These are phyloP conservation scores for Scheffersomyces segobiensis DNA, from an alignment of 1,139 yeast genomes.

Conservation along the genomic window DNA sequence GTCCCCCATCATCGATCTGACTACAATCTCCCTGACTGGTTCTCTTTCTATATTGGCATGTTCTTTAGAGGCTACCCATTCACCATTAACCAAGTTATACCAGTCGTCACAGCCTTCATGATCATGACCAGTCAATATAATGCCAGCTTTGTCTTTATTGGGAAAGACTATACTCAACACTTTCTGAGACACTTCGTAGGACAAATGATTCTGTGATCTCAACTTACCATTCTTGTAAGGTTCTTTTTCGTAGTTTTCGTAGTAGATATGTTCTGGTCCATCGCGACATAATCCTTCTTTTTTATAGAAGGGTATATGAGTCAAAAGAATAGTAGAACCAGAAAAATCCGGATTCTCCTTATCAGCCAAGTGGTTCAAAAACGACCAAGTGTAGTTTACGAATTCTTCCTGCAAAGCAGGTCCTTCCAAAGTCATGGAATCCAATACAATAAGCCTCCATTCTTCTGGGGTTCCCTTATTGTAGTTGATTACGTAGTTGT, in stretches of 20 bases:
- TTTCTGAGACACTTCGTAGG: conserved; percentile 61
- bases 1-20: conserved; percentile 95
- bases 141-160: conserved; percentile 62
- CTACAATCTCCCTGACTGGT: conserved; percentile 75
- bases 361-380: conserved; percentile 56
- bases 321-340: conserved; percentile 80
- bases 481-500: conserved; percentile 77
- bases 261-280: conserved; percentile 68
- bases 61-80: conserved; percentile 61
- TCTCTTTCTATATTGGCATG: conserved; percentile 23
- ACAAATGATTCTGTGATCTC: conserved; percentile 85
- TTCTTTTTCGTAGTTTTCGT: conserved; percentile 59
- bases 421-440: conserved; percentile 83
- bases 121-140: conserved; percentile 91
- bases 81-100: conserved; percentile 48
- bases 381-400: conserved; percentile 66
- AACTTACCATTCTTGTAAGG: conserved; percentile 70
- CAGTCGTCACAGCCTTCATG: conserved; percentile 88
- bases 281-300: conserved; percentile 79
- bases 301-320: conserved; percentile 90
- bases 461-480: conserved; percentile 62
- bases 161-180: conserved; percentile 71
- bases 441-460: conserved; percentile 84
- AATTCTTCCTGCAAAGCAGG: conserved; percentile 82
- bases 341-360: conserved; percentile 49